Conservation (phyloP, 2,329 filamentous ascomycete genomes). For the Fusarium circinatum region DNA sequence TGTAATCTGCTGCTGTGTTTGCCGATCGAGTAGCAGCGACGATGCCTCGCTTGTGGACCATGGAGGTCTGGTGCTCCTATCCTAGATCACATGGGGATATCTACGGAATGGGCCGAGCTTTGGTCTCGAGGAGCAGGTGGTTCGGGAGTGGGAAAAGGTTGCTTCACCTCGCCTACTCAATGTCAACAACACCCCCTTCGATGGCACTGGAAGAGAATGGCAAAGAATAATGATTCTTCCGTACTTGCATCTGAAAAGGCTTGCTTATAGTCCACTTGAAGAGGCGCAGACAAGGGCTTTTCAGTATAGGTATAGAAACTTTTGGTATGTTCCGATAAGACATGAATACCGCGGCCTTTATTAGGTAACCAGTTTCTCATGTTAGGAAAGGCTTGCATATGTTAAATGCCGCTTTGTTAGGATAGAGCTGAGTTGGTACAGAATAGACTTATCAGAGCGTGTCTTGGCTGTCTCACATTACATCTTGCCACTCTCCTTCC, state of each 20-base stretch:
- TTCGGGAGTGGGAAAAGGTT: background rate
- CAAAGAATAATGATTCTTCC: background rate
- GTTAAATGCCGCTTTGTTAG: background rate
- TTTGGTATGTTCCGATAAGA: background rate
- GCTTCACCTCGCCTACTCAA: background rate
- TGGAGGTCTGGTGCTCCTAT: slow-evolving; percentile 17
- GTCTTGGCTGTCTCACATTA: background rate
- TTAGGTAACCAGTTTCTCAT: background rate
- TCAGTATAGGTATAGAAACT: accelerated
- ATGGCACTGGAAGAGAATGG: background rate
- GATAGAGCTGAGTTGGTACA: background rate
- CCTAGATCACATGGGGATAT: slow-evolving; percentile 10
- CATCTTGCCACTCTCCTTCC: background rate
- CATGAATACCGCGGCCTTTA: background rate
- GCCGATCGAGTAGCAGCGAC: background rate
- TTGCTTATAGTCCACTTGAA: background rate
- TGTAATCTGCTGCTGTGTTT: background rate
- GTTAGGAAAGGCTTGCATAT: background rate
- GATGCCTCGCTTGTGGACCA: slow-evolving; percentile 1
- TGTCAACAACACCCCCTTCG: background rate
- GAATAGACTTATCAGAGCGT: background rate
- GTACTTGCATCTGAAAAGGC: background rate
- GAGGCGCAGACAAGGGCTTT: background rate
- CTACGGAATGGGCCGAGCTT: background rate
- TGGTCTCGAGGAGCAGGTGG: background rate